Percentiles rank a stretch among this genome's conserved stretches.
Conservation (phyloP, 2,329 filamentous ascomycete genomes). For the Sarocladium kiliense region DNA sequence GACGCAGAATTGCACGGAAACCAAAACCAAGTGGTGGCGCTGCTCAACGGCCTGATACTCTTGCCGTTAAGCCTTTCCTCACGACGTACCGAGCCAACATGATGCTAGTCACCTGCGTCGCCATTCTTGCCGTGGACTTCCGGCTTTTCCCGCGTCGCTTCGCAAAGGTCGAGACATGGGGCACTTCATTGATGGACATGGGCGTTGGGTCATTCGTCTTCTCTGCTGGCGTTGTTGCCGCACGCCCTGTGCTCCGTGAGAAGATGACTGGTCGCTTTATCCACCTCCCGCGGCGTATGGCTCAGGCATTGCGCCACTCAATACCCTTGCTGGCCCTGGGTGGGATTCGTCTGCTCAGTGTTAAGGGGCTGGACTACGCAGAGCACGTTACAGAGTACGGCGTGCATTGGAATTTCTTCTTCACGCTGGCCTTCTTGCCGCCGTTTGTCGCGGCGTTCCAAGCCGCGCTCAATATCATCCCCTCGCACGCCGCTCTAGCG, state of each 20-base stretch:
- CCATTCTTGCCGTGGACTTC: slow-evolving; percentile 97
- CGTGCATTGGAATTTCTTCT: slow-evolving; percentile 99
- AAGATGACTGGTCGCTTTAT: slow-evolving; percentile 22
- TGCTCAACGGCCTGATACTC: slow-evolving; percentile 26
- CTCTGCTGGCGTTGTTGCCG: slow-evolving; percentile 84
- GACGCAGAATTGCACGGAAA: slow-evolving; percentile 35
- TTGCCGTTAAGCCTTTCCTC: slow-evolving; percentile 86
- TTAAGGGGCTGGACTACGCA: slow-evolving; percentile 92
- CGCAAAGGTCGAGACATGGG: slow-evolving; percentile 98
- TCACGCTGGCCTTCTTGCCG: slow-evolving; percentile 83
- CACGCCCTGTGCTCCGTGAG: slow-evolving; percentile 71
- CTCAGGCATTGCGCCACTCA: slow-evolving; percentile 63
- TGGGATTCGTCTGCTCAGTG: slow-evolving; percentile 73
- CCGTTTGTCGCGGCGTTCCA: slow-evolving; percentile 85
- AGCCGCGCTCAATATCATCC: slow-evolving; percentile 61
- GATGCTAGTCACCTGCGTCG: slow-evolving; percentile 83
- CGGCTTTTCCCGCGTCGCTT: slow-evolving; percentile 87
- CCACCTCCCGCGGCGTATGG: slow-evolving; percentile 1
- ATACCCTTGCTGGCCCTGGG: slow-evolving; percentile 78
- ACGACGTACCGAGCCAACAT: slow-evolving; percentile 88
- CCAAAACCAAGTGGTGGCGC: slow-evolving; percentile 35
- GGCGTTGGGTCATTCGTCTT: slow-evolving; percentile 98
- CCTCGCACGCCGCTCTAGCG: slow-evolving; percentile 72
- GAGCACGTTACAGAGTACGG: slow-evolving; percentile 98
- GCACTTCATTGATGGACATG: slow-evolving; percentile 97